Conservation (phyloP, 2,329 filamentous ascomycete species). For the Neophaeococcomyces mojaviensis region DNA sequence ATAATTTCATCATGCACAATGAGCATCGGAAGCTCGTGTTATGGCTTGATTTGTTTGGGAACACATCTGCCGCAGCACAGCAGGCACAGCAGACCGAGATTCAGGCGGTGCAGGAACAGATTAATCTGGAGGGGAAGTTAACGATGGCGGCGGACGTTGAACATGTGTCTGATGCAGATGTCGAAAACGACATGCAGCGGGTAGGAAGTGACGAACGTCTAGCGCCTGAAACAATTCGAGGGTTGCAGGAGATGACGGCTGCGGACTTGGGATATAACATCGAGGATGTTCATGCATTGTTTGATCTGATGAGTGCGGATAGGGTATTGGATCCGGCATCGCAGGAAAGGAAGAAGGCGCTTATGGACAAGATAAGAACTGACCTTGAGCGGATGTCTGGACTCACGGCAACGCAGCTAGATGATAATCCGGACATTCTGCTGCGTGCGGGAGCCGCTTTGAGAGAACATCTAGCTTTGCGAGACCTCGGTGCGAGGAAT, state of each 20-base stretch:
- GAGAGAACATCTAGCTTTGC: slow-evolving; percentile 16
- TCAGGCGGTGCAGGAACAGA: slow-evolving; percentile 6
- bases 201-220: too few species aligned
- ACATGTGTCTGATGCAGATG: not conserved
- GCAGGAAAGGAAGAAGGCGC: slow-evolving; percentile 39
- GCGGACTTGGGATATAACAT: slow-evolving; percentile 22
- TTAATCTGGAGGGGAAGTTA: not conserved
- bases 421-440: slow-evolving; percentile 23
- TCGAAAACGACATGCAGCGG: not conserved
- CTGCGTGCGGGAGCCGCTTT: slow-evolving; percentile 27
- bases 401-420: slow-evolving; percentile 21
- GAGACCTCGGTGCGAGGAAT: slow-evolving; percentile 6
- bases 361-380: slow-evolving; percentile 42
- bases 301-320: slow-evolving; percentile 24
- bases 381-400: slow-evolving; percentile 39
- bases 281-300: slow-evolving; percentile 24
- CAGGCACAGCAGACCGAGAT: slow-evolving; percentile 2
- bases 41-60: slow-evolving; percentile 59
- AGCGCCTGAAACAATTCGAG: not conserved
- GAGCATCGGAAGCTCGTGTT: slow-evolving; percentile 58
- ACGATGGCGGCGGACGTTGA: not conserved
- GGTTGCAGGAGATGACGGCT: slow-evolving; percentile 5
- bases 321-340: slow-evolving; percentile 16
- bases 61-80: slow-evolving; percentile 35
- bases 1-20: slow-evolving; percentile 60